Percentiles rank a stretch among this genome's conserved stretches.
phyloP scores from a whole-genome alignment of 441 rosid species.

The Erysimum pusillum region DNA sequence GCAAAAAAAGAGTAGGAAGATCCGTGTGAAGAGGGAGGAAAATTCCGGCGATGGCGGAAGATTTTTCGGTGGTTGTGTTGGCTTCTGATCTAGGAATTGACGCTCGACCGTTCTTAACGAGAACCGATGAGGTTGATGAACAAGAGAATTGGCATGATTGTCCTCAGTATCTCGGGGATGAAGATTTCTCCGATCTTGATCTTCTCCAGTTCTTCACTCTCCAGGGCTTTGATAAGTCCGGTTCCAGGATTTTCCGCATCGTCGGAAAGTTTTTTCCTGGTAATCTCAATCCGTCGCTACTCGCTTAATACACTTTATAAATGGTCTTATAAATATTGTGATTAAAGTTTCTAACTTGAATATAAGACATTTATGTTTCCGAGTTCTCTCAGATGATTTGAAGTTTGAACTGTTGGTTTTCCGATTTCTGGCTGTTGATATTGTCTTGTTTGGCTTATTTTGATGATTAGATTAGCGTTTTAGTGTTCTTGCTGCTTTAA shows the following conservation, averaged over 20 bases:
- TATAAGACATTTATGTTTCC: background rate
- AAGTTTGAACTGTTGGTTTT: background rate
- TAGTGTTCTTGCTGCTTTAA: background rate
- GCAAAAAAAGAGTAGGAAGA: background rate
- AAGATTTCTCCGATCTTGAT: conserved; percentile 90
- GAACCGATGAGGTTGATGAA: conserved; percentile 49
- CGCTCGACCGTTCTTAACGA: conserved; percentile 69
- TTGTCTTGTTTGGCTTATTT: background rate
- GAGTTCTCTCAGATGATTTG: background rate
- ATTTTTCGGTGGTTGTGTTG: conserved; percentile 79
- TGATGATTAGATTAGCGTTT: background rate
- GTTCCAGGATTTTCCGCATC: conserved; percentile 65
- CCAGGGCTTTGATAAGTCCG: conserved; percentile 69
- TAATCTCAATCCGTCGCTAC: conserved; percentile 37
- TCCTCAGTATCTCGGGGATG: conserved; percentile 66
- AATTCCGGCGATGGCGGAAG: conserved; percentile 58
- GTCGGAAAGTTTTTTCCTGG: conserved; percentile 78
- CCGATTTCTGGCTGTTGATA: background rate
- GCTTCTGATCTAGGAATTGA: conserved; percentile 94
- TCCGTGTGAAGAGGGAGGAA: conserved; percentile 19
- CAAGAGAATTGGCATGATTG: conserved; percentile 84
- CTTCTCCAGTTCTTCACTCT: conserved; percentile 66
- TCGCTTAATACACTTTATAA: background rate
- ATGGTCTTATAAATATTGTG: background rate
- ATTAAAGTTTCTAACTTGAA: conserved; percentile 19